Conservation (phyloP, 495 filamentous ascomycete genomes). For the Podospora sp. region DNA sequence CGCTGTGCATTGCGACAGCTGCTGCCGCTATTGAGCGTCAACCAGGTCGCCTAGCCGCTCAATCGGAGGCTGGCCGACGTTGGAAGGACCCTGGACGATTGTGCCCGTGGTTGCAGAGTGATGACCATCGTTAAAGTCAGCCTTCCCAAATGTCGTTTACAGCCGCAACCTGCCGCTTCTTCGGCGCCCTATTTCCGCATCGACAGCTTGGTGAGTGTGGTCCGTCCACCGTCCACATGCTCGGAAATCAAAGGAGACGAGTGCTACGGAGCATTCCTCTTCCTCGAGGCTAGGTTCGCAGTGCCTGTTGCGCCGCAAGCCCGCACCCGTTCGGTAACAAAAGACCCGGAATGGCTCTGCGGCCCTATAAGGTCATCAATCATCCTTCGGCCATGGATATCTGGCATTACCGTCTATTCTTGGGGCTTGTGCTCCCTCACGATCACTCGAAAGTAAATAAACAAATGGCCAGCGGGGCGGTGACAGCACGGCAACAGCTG, state of each 20-base stretch:
- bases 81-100: not conserved
- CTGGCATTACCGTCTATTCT: not conserved
- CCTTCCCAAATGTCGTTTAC: not conserved
- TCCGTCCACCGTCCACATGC: not conserved
- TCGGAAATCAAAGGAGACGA: not conserved
- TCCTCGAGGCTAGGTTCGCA: not conserved
- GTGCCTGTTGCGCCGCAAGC: not conserved
- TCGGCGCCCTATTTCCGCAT: not conserved
- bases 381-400: not conserved
- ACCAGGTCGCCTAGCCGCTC: constrained; percentile 8
- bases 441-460: not conserved
- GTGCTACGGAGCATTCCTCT: not conserved
- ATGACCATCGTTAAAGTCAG: not conserved
- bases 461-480: not conserved
- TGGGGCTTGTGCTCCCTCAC: not conserved
- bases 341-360: not conserved
- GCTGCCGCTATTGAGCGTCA: constrained; percentile 20
- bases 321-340: not conserved
- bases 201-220: not conserved
- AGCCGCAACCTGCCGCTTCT: not conserved
- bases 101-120: not conserved
- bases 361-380: not conserved
- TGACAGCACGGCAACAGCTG: not conserved
- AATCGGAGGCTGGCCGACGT: not conserved
- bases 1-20: not conserved